Evolutionary conservation across 441 rosid species (phyloP).

Genomic region (Jatropha multifida): DNA sequence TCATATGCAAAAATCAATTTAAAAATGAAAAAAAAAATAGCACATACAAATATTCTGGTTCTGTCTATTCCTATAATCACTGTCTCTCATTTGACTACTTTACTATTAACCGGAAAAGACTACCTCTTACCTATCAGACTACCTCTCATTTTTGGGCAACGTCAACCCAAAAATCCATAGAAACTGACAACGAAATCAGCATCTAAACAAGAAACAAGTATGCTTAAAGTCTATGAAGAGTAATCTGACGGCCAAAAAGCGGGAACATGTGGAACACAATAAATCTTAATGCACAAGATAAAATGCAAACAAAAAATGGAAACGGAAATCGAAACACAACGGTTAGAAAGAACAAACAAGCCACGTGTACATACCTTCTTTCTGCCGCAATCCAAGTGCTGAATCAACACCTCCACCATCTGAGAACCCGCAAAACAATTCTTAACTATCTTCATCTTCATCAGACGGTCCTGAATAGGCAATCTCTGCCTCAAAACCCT

Average conservation of each 20-base stretch:
- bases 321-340: not conserved
- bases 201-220: too few relatives aligned
- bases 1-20: too few relatives aligned
- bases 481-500: constrained; percentile 62
- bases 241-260: not conserved
- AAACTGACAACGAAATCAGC: too few relatives aligned
- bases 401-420: constrained; percentile 64
- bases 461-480: constrained; percentile 76
- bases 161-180: not conserved
- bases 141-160: too few relatives aligned
- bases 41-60: too few relatives aligned
- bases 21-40: too few relatives aligned
- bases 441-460: constrained; percentile 83
- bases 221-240: too few relatives aligned
- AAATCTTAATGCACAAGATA: not conserved
- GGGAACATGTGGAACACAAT: not conserved
- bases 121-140: too few relatives aligned
- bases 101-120: too few relatives aligned
- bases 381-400: constrained; percentile 68
- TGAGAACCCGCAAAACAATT: constrained; percentile 81
- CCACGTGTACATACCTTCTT: constrained; percentile 48
- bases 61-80: too few relatives aligned
- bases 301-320: not conserved
- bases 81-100: too few relatives aligned
- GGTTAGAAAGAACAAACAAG: not conserved